A percentile compares a stretch with the other conserved stretches of the same genome.
Conservation (phyloP, 2,329 filamentous ascomycete genomes). For the Monosporascus sp. region DNA sequence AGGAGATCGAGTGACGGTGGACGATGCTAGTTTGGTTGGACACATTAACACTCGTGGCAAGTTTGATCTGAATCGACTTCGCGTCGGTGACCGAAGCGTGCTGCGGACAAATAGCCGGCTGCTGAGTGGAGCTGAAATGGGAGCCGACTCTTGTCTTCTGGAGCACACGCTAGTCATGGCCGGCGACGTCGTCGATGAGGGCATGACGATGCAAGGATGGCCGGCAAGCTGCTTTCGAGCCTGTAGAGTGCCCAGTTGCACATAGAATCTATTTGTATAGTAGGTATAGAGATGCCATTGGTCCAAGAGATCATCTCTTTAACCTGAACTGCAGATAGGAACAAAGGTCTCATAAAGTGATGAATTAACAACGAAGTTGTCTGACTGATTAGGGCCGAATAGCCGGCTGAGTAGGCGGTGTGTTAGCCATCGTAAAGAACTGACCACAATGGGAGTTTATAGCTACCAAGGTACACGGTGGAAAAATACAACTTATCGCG, state of each 20-base stretch:
- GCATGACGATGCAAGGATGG: constrained; percentile 50
- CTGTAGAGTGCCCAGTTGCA: neutral
- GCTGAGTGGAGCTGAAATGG: constrained; percentile 49
- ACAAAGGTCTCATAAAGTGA: neutral
- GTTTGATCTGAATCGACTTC: constrained; percentile 48
- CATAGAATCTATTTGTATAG: neutral
- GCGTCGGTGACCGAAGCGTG: constrained; percentile 47
- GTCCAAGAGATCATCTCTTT: neutral
- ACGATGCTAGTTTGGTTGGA: constrained; percentile 50
- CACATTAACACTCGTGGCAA: constrained; percentile 54
- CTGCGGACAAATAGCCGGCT: constrained; percentile 46
- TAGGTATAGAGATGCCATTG: neutral
- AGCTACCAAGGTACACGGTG: too few species aligned
- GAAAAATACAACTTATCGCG: too few species aligned
- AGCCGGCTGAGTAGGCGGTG: too few species aligned
- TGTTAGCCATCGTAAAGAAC: too few species aligned
- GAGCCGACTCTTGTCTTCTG: constrained; percentile 45
- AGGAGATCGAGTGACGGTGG: constrained; percentile 47
- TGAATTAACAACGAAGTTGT: neutral
- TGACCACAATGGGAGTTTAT: too few species aligned
- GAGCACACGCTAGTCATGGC: constrained; percentile 55
- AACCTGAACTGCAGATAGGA: too few species aligned
- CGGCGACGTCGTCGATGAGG: constrained; percentile 48
- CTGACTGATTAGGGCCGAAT: too few species aligned
- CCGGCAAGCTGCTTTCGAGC: constrained; percentile 32